Base-by-base conservation (phyloP, 2,329 filamentous ascomycete species). In the Elsinoe ampelina region DNA sequence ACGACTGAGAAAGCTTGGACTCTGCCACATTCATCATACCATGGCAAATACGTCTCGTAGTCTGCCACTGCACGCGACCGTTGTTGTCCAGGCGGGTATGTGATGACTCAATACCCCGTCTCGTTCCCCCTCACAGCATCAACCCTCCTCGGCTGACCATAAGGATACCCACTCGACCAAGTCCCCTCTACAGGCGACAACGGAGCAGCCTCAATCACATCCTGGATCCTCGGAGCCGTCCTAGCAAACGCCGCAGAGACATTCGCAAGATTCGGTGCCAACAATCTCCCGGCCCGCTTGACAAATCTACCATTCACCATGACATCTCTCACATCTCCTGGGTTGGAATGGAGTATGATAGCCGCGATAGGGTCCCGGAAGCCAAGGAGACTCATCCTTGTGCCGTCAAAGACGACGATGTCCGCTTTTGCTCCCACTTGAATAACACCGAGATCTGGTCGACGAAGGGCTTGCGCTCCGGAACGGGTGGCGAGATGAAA, bases 301-400 rank as follows among this genome's bases (percentile, higher is more conserved):
- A 67, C 64, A 48, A 76, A 80, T 56, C 69, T 63, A 0, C 79
- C 79, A 54, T 75, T 72, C 0, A 81, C 73, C 8, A 79, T 58
- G 0, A 81, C 79, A 52, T 77, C 70, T 55, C 73, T 64, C 20
- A 82, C 68, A 57, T 82, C 78, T 0, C 75, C 78, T 3, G 79
- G 73, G 55, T 72, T 77, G 0, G 78, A 73, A 58, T 82, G 80
- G 35, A 83, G 66, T 22, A 83, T 74, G 1, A 83, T 69, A 0
- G 80, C 80, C 0, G 79, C 79, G 2, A 83, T 71, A 0, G 79
- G 77, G 57, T 82, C 79, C 5, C 60, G 67, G 77, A 78, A 82
- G 2, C 80, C 80, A 0, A 81, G 67, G 62, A 82, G 67, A 1
- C 70, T 68, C 0, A 79, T 78, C 0, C 73, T 71, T 1, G 71